Evolutionary conservation across 352 stramenopile species (phyloP).

Genomic region (Pythium diclinum): DNA sequence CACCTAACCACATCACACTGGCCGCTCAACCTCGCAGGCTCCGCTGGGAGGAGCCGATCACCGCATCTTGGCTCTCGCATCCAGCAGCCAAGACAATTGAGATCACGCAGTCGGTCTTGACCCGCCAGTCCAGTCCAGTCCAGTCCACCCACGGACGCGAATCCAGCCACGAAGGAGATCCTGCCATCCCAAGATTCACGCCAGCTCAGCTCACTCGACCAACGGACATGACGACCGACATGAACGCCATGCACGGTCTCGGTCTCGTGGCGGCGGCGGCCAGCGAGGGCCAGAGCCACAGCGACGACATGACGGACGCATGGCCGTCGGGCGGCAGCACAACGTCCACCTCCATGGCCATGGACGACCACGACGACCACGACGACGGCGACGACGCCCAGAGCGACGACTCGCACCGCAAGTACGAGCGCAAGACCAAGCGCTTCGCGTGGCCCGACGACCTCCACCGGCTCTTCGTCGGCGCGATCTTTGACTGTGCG

Average conservation of each 20-base stretch:
- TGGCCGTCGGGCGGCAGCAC: constrained; percentile 19
- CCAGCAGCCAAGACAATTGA: neutral
- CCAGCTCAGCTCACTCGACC: neutral
- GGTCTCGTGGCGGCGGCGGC: constrained; percentile 9
- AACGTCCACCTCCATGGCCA: constrained; percentile 13
- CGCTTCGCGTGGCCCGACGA: constrained; percentile 87
- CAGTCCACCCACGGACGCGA: neutral
- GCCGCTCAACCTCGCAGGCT: neutral
- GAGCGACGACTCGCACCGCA: constrained; percentile 43
- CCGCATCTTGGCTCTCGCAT: neutral
- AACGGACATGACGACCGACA: constrained; percentile 14
- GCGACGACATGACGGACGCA: constrained; percentile 5
- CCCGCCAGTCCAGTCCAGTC: neutral
- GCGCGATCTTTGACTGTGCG: constrained; percentile 81
- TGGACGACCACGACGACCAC: constrained; percentile 7
- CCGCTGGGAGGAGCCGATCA: neutral
- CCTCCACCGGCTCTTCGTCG: constrained; percentile 84
- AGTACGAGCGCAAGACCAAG: constrained; percentile 88
- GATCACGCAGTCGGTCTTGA: neutral
- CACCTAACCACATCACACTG: constrained; percentile 7
- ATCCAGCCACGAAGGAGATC: neutral
- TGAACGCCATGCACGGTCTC: constrained; percentile 10
- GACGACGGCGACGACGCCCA: neutral
- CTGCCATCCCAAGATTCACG: neutral
- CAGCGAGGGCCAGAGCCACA: neutral